Evolutionary conservation across 2,329 filamentous ascomycete genomes (phyloP).

Genomic region (Ophiostoma ulmi): DNA sequence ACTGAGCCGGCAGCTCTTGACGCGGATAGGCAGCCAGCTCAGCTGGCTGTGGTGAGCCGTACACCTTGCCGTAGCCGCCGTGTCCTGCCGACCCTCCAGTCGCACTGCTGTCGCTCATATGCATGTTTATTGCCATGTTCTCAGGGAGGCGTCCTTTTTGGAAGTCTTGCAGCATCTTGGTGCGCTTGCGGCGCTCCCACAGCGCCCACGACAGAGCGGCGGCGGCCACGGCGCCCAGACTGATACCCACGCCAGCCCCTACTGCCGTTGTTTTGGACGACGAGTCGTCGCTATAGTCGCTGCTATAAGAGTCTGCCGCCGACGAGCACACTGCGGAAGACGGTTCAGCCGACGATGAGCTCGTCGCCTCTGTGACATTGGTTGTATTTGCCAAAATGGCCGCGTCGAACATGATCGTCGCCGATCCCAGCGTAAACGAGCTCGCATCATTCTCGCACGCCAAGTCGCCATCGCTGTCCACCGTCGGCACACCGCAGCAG

Average conservation of each 20-base stretch:
- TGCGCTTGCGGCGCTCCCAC: conserved; percentile 21
- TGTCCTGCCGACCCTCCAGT: neutral
- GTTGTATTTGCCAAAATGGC: conserved; percentile 23
- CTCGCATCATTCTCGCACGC: conserved; percentile 19
- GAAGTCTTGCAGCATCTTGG: conserved; percentile 6
- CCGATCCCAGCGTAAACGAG: conserved; percentile 21
- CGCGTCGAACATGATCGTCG: conserved; percentile 19
- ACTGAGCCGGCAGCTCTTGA: conserved; percentile 17
- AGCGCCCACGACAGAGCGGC: conserved; percentile 23
- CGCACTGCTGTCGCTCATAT: neutral
- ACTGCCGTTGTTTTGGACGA: conserved; percentile 19
- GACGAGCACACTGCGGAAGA: neutral
- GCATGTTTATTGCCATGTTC: neutral
- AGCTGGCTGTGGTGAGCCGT: neutral
- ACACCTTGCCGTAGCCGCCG: conserved; percentile 7
- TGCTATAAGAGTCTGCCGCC: neutral
- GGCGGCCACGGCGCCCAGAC: conserved; percentile 19
- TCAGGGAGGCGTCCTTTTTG: neutral
- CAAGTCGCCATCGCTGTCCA: conserved; percentile 12
- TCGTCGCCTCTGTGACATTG: neutral
- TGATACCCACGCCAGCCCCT: conserved; percentile 25
- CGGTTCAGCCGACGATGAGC: neutral
- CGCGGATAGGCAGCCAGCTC: conserved; percentile 21
- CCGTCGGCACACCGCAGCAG: conserved; percentile 22
- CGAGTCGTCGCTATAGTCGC: neutral